Conservation (phyloP, 179 eudicot genomes). For the Spinacia oleracea region DNA sequence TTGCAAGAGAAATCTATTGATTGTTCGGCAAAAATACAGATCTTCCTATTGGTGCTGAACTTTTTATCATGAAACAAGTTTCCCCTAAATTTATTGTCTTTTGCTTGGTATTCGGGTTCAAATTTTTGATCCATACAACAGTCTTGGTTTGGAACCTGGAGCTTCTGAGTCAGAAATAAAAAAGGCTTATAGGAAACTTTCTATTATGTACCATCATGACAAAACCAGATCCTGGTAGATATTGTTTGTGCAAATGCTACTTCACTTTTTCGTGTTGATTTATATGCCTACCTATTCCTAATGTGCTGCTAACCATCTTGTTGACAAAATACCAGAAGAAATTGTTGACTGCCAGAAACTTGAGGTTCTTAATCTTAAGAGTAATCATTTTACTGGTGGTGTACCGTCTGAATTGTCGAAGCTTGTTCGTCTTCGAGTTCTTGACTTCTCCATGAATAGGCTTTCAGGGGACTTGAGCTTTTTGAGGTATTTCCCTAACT, state of each 20-base stretch:
- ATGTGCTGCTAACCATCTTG: constrained; percentile 43
- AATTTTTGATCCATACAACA: no score
- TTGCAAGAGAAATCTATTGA: background rate
- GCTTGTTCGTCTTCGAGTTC: constrained; percentile 50
- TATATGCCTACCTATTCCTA: background rate
- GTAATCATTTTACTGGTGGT: constrained; percentile 58
- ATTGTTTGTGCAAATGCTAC: no score
- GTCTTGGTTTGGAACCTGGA: no score
- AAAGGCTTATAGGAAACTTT: constrained; percentile 87
- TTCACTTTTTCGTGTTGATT: background rate
- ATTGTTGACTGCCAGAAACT: constrained; percentile 57
- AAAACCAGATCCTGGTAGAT: constrained; percentile 99
- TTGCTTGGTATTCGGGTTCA: no score
- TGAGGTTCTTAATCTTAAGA: constrained; percentile 57
- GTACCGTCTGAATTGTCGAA: constrained; percentile 58
- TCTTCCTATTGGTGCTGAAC: background rate
- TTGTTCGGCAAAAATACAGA: no score
- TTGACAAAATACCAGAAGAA: constrained; percentile 58
- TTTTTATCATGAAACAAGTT: no score
- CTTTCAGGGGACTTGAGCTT: constrained; percentile 64
- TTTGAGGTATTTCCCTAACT: constrained; percentile 61
- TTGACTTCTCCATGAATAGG: constrained; percentile 64
- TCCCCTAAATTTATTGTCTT: no score
- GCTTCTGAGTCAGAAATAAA: constrained; percentile 81
- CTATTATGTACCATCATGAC: constrained; percentile 89